A percentile compares a stretch with the other conserved stretches of the same genome.
Evolutionary conservation across 305 asterid species (phyloP).

Genomic region (Withania somnifera): DNA sequence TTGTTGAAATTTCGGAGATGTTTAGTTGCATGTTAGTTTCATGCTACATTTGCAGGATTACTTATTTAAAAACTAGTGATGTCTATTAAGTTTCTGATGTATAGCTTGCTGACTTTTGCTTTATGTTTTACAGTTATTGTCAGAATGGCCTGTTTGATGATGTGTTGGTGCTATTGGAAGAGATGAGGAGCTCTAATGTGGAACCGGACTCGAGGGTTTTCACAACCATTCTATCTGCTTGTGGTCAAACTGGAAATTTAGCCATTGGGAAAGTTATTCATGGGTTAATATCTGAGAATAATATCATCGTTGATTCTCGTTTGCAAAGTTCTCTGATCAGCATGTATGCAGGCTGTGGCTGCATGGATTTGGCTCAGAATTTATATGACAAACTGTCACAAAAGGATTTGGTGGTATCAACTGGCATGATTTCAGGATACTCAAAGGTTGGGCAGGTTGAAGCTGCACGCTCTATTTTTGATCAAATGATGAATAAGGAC

Average conservation of each 20-base stretch:
- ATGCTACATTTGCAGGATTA: background rate
- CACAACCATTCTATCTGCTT: conserved; percentile 51
- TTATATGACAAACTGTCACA: conserved; percentile 39
- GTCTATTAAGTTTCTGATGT: background rate
- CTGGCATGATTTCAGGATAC: conserved; percentile 72
- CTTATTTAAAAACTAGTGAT: background rate
- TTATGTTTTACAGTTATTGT: conserved; percentile 42
- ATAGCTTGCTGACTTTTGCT: background rate
- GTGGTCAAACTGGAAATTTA: conserved; percentile 44
- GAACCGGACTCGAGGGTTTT: conserved; percentile 45
- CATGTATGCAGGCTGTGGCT: conserved; percentile 63
- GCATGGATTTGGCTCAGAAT: conserved; percentile 54
- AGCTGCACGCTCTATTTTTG: conserved; percentile 52
- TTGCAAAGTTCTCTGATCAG: conserved; percentile 51
- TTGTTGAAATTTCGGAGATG: background rate
- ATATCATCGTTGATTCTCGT: conserved; percentile 32
- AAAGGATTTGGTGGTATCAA: conserved; percentile 51
- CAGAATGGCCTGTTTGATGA: conserved; percentile 46
- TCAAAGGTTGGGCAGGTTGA: conserved; percentile 44
- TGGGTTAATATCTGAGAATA: conserved; percentile 27
- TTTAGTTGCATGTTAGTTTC: background rate
- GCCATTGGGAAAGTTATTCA: conserved; percentile 47
- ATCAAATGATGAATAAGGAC: conserved; percentile 44
- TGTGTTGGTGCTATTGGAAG: conserved; percentile 42
- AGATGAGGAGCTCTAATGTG: conserved; percentile 42